Evolutionary conservation across 2,329 filamentous ascomycete species (phyloP).

Genomic region (Claviceps humidiphila): DNA sequence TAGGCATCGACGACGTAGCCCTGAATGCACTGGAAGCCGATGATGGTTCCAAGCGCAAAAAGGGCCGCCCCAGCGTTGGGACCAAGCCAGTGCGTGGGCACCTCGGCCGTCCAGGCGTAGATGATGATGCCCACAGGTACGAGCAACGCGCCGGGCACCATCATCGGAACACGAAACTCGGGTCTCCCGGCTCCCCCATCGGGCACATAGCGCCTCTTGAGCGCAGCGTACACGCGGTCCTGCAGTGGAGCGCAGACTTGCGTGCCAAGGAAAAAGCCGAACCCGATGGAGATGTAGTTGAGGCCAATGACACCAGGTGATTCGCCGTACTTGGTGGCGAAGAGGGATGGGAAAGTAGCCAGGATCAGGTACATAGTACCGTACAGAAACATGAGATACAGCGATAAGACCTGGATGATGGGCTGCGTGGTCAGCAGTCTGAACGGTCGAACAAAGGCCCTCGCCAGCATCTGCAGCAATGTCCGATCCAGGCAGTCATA

Average conservation of each 20-base stretch:
- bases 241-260: slow-evolving; percentile 22
- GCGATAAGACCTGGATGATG: slow-evolving; percentile 46
- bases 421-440: slow-evolving; percentile 47
- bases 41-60: slow-evolving; percentile 24
- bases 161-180: slow-evolving; percentile 30
- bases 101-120: slow-evolving; percentile 12
- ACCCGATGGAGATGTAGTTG: slow-evolving; percentile 17
- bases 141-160: slow-evolving; percentile 26
- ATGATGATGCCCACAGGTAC: slow-evolving; percentile 30
- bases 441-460: slow-evolving; percentile 49
- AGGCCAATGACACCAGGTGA: slow-evolving; percentile 26
- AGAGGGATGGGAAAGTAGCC: slow-evolving; percentile 38
- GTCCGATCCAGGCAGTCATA: background rate
- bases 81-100: slow-evolving; percentile 29
- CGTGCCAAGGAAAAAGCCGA: slow-evolving; percentile 18
- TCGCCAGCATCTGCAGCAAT: background rate
- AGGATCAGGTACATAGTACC: slow-evolving; percentile 45
- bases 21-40: slow-evolving; percentile 30
- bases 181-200: slow-evolving; percentile 18
- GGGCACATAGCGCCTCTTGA: slow-evolving; percentile 15
- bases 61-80: slow-evolving; percentile 30
- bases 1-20: slow-evolving; percentile 34
- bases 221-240: slow-evolving; percentile 30
- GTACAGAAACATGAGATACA: slow-evolving; percentile 54
- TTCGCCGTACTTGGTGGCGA: slow-evolving; percentile 25